Evolutionary conservation across 306 rosid genomes (phyloP).

Genomic region (Vigna trinervia): DNA sequence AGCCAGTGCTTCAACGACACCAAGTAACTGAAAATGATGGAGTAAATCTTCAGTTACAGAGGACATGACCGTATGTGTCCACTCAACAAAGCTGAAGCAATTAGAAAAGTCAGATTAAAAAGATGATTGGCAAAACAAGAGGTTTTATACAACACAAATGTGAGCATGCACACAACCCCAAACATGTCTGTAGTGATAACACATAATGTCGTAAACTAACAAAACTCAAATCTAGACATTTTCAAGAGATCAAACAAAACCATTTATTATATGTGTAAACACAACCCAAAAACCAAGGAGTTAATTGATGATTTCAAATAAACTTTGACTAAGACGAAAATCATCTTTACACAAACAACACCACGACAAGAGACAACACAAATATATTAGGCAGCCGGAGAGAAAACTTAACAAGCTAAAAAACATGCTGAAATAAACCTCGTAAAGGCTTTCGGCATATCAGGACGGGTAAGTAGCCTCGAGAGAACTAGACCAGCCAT

Average conservation of each 20-base stretch:
- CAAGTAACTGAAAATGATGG: constrained; percentile 84
- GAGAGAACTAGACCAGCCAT: constrained; percentile 90
- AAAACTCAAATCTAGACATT: neutral
- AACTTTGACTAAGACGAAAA: constrained; percentile 8
- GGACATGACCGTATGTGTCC: constrained; percentile 85
- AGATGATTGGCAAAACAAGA: constrained; percentile 18
- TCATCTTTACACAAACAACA: neutral
- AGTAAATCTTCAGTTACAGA: constrained; percentile 64
- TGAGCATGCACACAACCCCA: constrained; percentile 15
- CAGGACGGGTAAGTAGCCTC: constrained; percentile 91
- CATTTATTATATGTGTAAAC: constrained; percentile 21
- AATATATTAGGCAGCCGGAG: constrained; percentile 15
- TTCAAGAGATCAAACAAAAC: constrained; percentile 12
- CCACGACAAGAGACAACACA: constrained; percentile 21
- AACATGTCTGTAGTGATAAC: neutral
- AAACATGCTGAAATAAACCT: constrained; percentile 53
- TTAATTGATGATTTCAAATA: neutral
- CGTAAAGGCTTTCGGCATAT: constrained; percentile 87
- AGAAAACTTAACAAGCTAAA: constrained; percentile 35
- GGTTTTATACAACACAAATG: constrained; percentile 18
- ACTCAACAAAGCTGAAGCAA: constrained; percentile 79
- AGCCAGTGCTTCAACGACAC: constrained; percentile 78
- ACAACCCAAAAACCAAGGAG: constrained; percentile 22
- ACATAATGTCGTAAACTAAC: neutral
- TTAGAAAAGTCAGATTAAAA: constrained; percentile 43